Evolutionary conservation across 371 early-diverging fungal species (phyloP), one percentile per base, ranked within the genome.

Genomic region (Hamiltosporidium tvaerminnensis): DNA sequence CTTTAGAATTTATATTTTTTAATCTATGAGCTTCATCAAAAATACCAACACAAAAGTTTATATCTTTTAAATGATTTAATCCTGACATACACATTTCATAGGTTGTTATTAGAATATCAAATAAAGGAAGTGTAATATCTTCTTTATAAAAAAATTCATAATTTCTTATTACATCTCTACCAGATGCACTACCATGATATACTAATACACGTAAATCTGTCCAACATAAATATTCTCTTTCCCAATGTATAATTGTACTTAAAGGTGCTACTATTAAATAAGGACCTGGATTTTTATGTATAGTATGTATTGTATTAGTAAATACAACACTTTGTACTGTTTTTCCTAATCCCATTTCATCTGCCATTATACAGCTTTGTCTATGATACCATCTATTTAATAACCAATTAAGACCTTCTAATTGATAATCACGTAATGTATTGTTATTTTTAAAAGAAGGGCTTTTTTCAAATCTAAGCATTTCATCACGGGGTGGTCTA

Each of bases 321-420:
- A 87, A 82, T 0, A 84, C 80, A 23, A 86, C 85, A 0, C 83
- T 83, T 72, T 87, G 87, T 0, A 87, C 85, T 1, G 87, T 88
- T 69, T 88, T 88, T 49, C 87, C 87, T 32, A 87, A 72, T 47
- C 77, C 81, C 81, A 88, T 88, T 77, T 88, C 87, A 71, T 88
- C 88, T 4, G 88, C 88, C 74, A 88, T 79, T 48, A 88, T 44
- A 59, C 79, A 75, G 49, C 69, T 63, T 56, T 70, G 66, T 48
- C 67, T 61, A 48, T 65, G 72, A 36, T 72, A 75, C 78, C 78
- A 77, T 34, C 75, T 63, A 54, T 74, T 77, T 37, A 77, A 31
- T 61, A 98, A 83, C 99, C 99, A 98, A 74, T 90, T 91, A 31
- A 98, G 81, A 23, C 99, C 99, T 77, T 92, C 89, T 53, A 95